Base-by-base conservation (phyloP, 306 rosid species). In the Coriaria nepalensis region DNA sequence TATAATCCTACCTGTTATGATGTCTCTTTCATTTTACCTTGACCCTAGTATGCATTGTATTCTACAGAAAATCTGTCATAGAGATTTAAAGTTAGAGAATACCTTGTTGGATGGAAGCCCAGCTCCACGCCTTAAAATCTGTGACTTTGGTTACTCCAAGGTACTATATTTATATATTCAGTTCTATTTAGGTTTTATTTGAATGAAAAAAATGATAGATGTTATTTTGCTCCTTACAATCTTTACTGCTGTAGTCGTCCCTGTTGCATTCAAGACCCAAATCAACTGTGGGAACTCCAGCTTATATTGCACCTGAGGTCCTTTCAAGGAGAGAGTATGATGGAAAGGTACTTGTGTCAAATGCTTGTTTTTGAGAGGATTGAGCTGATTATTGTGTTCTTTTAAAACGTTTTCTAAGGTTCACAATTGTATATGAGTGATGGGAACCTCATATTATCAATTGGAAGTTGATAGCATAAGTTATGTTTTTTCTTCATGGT, bases 111-210 rank as follows among this genome's bases (percentile, higher is more conserved):
- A 83, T 67, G 94, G 85, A 33, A 83, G 74, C 85, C 85, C 94
- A 4, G 94, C 94, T 56, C 94, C 94, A 0, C 80, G 85, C 40
- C 88, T 83, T 58, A 83, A 83, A 60, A 79, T 83, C 49, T 83
- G 94, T 58, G 94, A 83, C 69, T 83, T 83, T 72, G 94, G 94
- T 53, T 83, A 83, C 62, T 83, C 94, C 36, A 83, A 83, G 94
- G 94, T 83, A n/a, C n/a, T n/a, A 62, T 39, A 37, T 39, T 53
- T 62, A 41, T 49, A 50, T 46, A 53, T 10, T 62, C 13, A 50
- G 53, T 46, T 47, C 61, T 47, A 35, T 50, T 9, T 56, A 32
- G 32, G 49, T 34, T n/a, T 45, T 45, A 7, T 47, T 29, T 49
- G 40, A 4, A 40, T 49, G 36, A 9, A 33, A 55, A 55, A 40